Percentiles rank a stretch among this genome's conserved stretches.
Evolutionary conservation across 805 yeast genomes (phyloP).

Genomic region (Saturnispora silvae): DNA sequence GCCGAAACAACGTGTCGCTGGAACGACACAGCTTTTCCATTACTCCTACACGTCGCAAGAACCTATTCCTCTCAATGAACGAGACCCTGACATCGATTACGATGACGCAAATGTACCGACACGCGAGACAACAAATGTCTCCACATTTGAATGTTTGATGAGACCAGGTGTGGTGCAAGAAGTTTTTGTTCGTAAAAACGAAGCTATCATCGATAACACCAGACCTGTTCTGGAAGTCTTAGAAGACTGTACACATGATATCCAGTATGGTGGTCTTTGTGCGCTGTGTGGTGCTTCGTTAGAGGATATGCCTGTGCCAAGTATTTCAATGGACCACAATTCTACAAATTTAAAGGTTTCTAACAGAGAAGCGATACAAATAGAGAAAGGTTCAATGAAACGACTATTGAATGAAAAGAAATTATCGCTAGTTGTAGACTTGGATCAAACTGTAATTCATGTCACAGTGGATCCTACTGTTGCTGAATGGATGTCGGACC

Average conservation of each 20-base stretch:
- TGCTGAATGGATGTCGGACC: conserved; percentile 90
- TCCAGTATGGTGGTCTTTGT: conserved; percentile 91
- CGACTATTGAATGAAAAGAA: conserved; percentile 53
- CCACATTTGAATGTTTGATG: conserved; percentile 70
- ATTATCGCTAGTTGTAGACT: conserved; percentile 84
- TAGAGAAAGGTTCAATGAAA: conserved; percentile 58
- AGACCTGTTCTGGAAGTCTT: too few species aligned
- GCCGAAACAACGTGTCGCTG: conserved; percentile 36
- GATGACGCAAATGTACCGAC: conserved; percentile 42
- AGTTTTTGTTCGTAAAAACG: conserved; percentile 60
- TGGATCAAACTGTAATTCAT: conserved; percentile 95
- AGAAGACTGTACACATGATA: conserved; percentile 87
- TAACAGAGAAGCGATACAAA: conserved; percentile 72
- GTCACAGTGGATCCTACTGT: conserved; percentile 97
- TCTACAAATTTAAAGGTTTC: conserved; percentile 77
- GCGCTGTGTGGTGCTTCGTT: conserved; percentile 83
- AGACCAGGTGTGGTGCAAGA: conserved; percentile 36
- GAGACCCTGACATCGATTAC: conserved; percentile 29
- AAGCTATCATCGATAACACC: too few species aligned
- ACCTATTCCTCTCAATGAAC: conserved; percentile 41
- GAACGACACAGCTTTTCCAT: conserved; percentile 44
- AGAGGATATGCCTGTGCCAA: conserved; percentile 64
- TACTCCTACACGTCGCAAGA: conserved; percentile 62
- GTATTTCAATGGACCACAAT: conserved; percentile 83
- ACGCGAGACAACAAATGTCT: conserved; percentile 66